Percentiles rank a stretch among this genome's conserved stretches.
Evolutionary conservation across 2,329 filamentous ascomycete species (phyloP).

Genomic region (Ophiocordyceps australis): DNA sequence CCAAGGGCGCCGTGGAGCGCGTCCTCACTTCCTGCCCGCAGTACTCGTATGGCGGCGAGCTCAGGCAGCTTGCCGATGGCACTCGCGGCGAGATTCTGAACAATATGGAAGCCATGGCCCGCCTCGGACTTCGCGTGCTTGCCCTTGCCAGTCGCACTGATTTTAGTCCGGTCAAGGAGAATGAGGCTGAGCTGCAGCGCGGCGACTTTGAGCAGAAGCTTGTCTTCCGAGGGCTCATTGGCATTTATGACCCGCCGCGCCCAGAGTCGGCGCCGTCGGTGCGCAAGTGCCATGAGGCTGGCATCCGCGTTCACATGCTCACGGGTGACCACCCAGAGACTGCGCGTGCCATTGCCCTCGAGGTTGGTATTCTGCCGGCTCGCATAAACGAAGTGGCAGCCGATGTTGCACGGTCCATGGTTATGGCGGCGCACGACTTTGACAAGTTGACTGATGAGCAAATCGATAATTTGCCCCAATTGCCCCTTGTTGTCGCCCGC

Average conservation of each 20-base stretch:
- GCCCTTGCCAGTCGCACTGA: constrained; percentile 38
- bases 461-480: constrained; percentile 41
- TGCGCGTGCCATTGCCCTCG: constrained; percentile 42
- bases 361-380: constrained; percentile 42
- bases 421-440: constrained; percentile 50
- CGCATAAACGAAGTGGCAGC: constrained; percentile 29
- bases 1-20: constrained; percentile 53
- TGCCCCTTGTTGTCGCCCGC: constrained; percentile 51
- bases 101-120: constrained; percentile 51
- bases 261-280: constrained; percentile 45
- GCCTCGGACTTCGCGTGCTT: constrained; percentile 50
- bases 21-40: constrained; percentile 43
- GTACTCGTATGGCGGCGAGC: constrained; percentile 24
- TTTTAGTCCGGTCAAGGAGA: constrained; percentile 14
- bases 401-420: constrained; percentile 39
- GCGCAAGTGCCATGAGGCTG: constrained; percentile 37
- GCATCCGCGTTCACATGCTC: constrained; percentile 50
- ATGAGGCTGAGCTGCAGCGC: constrained; percentile 27
- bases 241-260: constrained; percentile 56
- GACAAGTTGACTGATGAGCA: constrained; percentile 45
- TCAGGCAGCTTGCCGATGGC: constrained; percentile 28
- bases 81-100: constrained; percentile 37
- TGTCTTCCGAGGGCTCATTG: constrained; percentile 49
- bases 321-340: constrained; percentile 51
- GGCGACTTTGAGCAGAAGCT: constrained; percentile 41